Evolutionary conservation across 495 filamentous ascomycete genomes (phyloP), one percentile per base, ranked within the genome.

Genomic region (Monascus purpureus): DNA sequence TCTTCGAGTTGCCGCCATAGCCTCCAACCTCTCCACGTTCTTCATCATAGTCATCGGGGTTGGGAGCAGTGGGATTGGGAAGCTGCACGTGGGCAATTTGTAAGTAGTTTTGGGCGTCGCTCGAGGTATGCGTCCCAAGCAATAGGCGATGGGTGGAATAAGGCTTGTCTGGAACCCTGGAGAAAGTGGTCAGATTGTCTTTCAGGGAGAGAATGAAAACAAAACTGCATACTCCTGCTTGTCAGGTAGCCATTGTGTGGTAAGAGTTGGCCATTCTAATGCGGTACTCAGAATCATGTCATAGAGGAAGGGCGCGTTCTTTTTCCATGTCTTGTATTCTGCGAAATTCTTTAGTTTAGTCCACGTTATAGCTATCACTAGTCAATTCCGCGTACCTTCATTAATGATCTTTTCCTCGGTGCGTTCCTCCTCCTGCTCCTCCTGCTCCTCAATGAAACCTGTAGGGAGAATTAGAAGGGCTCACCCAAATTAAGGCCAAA

Each of bases 281-380:
- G 92, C 92, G 28, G 80, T 88, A 46, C 90, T 87, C 18, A 93
- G 59, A 36, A 96, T 87, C 68, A 94, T 77, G 47, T 95, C 92
- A 55, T 99, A 99, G 42, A 99, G 80, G 55, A 95, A 95, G 2
- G 88, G 86, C 40, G 84, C 80, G 57, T 96, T 96, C 71, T 99
- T 99, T 69, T 99, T 99, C 92, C 92, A 99, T 41, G 84, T 93
- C 53, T 99, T 99, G 70, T 99, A 99, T 59, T 96, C 92, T 88
- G 49, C 16, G 17, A 7, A 12, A 28, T 29, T 4, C 17, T n/a
- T 47, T 43, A 45, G 42, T 29, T 27, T 24, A 27, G 12, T 17
- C 13, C 15, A 9, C n/a, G 8, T n/a, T 15, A 15, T 28, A 8
- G 9, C 16, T 26, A 13, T n/a, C 19, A 9, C 8, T 11, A 22